Base-by-base conservation (phyloP, 345 rosid genomes). In the Salix brachista region DNA sequence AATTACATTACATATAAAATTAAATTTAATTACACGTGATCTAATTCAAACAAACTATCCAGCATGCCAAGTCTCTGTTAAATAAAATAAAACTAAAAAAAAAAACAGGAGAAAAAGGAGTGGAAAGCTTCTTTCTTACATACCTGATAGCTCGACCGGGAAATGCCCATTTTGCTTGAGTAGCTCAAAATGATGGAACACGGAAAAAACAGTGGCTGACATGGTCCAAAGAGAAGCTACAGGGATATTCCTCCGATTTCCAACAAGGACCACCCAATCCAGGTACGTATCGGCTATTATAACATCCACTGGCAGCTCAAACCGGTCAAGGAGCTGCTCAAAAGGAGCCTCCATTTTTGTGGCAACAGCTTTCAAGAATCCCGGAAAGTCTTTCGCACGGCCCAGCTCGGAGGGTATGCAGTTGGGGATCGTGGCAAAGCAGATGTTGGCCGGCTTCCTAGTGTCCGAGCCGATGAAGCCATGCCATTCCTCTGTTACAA, bases 221-320 rank as follows among this genome's bases (percentile, higher is more conserved):
- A 72, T 69, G 3, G 84, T 69, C 78, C 80, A 77, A 12, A 81
- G 50, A 34, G 80, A 77, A 34, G 84, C 80, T 23, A 81, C 80
- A 8, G 75, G 80, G 69, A 81, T 74, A 4, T 54, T 77, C 54
- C 80, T 48, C 12, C 67, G 46, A 25, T 69, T 81, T 9, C 80
- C 80, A 19, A 77, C 74, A 8, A 11, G 28, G 5, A 44, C 36
- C 26, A 41, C 41, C 84, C 84, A 81, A 46, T 28, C 58, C 50
- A 81, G 23, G 58, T 72, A 61, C 25, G 75, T 68, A 41, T 81
- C 84, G 1, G 67, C 70, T 34, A 81, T 17, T 8, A 81, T 69
- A 5, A 54, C 75, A 34, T 14, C 42, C 36, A 69, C 67, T 0
- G 75, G 70, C 41, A 12, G 28, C 32, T 28, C 60, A 44, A 67